Percentiles rank a stretch among this genome's conserved stretches.
Evolutionary conservation across 1,139 yeast species (phyloP).

Genomic region (Taphrina wiesneri): DNA sequence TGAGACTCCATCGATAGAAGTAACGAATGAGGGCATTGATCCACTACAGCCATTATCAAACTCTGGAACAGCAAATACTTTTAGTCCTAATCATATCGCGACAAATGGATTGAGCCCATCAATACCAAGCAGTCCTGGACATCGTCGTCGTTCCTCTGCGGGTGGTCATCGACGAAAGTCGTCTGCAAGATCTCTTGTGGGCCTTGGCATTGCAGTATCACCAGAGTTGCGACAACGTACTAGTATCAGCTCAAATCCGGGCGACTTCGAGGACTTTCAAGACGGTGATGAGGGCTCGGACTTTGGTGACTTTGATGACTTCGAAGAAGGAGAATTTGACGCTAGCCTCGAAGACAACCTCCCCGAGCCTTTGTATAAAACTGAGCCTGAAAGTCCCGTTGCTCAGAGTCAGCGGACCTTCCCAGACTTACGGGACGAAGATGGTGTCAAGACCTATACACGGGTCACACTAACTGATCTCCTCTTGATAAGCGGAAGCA

Average conservation of each 20-base stretch:
- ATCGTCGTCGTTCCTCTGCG: not conserved
- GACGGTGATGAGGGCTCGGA: constrained; percentile 32
- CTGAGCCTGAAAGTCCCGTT: too few species aligned
- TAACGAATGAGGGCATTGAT: not conserved
- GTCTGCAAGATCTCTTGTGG: not conserved
- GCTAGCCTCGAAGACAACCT: not conserved
- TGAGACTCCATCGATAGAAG: not conserved
- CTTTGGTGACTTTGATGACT: constrained; percentile 36
- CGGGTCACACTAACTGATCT: not conserved
- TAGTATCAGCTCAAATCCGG: constrained; percentile 13
- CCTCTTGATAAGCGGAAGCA: not conserved
- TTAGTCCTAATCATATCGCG: not conserved
- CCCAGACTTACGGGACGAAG: not conserved
- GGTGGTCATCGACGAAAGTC: constrained; percentile 6
- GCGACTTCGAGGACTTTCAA: constrained; percentile 24
- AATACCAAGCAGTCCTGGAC: not conserved
- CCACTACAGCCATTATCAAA: not conserved
- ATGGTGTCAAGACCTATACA: not conserved
- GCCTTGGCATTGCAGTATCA: not conserved
- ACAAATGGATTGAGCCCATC: not conserved
- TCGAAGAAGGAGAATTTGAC: constrained; percentile 27
- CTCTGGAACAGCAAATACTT: not conserved
- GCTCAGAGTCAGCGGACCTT: not conserved
- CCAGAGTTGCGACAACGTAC: constrained; percentile 6
- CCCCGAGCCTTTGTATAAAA: too few species aligned